phyloP scores from a whole-genome alignment of 2,329 filamentous ascomycete genomes.

The Calonectria pseudoturangicola region DNA sequence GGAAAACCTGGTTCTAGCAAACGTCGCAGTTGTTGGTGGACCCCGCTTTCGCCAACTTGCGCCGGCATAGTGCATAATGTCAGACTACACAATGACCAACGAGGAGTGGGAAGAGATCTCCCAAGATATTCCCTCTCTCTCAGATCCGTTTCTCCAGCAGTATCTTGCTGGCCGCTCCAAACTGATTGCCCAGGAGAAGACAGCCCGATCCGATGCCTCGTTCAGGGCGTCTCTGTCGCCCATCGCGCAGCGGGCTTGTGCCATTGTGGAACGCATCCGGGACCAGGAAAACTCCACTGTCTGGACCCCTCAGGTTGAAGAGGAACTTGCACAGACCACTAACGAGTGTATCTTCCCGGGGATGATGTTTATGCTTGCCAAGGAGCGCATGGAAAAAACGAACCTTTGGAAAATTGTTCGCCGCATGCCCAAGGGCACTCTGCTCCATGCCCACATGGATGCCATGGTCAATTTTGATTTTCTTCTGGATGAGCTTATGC shows the following conservation, averaged over 20 bases:
- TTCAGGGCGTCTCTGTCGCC: constrained; percentile 87
- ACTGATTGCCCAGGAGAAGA: constrained; percentile 87
- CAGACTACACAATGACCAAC: constrained; percentile 64
- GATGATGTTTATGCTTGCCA: constrained; percentile 94
- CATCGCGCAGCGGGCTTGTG: constrained; percentile 84
- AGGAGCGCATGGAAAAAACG: constrained; percentile 89
- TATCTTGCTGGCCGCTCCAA: constrained; percentile 85
- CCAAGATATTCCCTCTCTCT: constrained; percentile 72
- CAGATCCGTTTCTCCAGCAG: constrained; percentile 87
- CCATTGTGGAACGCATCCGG: constrained; percentile 87
- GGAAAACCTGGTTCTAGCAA: neutral
- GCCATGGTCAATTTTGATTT: constrained; percentile 93
- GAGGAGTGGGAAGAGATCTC: constrained; percentile 76
- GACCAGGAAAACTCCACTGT: constrained; percentile 83
- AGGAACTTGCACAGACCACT: constrained; percentile 78
- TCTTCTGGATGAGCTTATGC: constrained; percentile 82
- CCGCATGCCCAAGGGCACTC: constrained; percentile 90
- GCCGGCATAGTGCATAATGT: constrained; percentile 54
- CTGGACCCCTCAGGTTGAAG: constrained; percentile 85
- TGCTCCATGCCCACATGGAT: constrained; percentile 92
- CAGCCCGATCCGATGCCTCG: constrained; percentile 82
- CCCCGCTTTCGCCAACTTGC: neutral
- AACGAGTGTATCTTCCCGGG: constrained; percentile 84
- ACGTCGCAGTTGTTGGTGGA: neutral
- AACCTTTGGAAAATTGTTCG: constrained; percentile 90